phyloP scores from a whole-genome alignment of 805 yeast species.

The Lipomyces sp. region DNA sequence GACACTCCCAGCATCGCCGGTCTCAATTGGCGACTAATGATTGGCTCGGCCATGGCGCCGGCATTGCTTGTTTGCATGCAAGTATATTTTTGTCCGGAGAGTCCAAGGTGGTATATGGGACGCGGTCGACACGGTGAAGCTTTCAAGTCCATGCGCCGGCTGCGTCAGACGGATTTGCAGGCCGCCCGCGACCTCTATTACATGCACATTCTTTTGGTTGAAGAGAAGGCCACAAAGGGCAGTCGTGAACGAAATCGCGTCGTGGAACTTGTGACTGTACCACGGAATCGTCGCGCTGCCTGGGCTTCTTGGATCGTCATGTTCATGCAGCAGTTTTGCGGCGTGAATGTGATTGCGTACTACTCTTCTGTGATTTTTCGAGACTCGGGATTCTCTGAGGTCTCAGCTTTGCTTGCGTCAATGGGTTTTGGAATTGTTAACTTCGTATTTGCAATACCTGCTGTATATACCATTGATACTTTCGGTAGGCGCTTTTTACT shows the following conservation, averaged over 20 bases:
- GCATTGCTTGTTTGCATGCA: conserved; percentile 52
- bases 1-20: conserved; percentile 27
- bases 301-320: conserved; percentile 77
- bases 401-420: conserved; percentile 69
- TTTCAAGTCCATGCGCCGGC: conserved; percentile 45
- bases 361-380: conserved; percentile 75
- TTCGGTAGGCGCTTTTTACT: conserved; percentile 67
- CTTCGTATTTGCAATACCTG: conserved; percentile 78
- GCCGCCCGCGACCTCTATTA: conserved; percentile 68
- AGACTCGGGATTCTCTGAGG: conserved; percentile 60
- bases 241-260: conserved; percentile 37
- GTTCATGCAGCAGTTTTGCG: conserved; percentile 91
- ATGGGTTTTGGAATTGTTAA: conserved; percentile 84
- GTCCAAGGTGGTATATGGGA: conserved; percentile 67
- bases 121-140: conserved; percentile 51
- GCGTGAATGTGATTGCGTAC: conserved; percentile 83
- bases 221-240: conserved; percentile 41
- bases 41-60: conserved; percentile 61
- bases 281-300: conserved; percentile 82
- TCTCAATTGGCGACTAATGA: conserved; percentile 58
- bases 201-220: conserved; percentile 51
- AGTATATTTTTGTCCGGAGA: conserved; percentile 60
- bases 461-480: conserved; percentile 72
- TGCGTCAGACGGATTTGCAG: conserved; percentile 48
- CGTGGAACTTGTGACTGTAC: conserved; percentile 52